Conservation (phyloP, 1,139 yeast species). For the Suhomyces panamericanus region DNA sequence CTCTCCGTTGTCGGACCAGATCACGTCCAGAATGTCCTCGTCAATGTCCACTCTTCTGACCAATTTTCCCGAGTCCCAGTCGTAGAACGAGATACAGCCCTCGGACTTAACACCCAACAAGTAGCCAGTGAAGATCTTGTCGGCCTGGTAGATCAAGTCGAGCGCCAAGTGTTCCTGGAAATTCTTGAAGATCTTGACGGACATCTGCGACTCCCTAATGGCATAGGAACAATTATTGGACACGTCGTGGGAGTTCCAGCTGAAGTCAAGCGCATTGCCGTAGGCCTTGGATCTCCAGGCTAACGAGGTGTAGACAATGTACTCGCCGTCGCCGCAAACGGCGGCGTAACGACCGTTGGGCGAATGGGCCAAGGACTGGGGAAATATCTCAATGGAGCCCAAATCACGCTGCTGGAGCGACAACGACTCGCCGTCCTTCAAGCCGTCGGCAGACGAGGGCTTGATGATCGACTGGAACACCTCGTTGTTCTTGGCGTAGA, state of each 20-base stretch:
- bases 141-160: conserved; percentile 73
- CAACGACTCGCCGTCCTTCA: conserved; percentile 79
- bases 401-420: conserved; percentile 81
- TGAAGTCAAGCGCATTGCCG: conserved; percentile 88
- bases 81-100: conserved; percentile 83
- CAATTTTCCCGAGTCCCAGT: conserved; percentile 85
- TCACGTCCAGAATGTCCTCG: conserved; percentile 70
- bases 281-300: conserved; percentile 98
- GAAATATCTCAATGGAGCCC: conserved; percentile 90
- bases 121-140: conserved; percentile 83
- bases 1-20: conserved; percentile 95
- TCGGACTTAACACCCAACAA: conserved; percentile 79
- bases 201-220: conserved; percentile 65
- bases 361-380: conserved; percentile 82
- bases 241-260: conserved; percentile 82
- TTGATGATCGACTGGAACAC: conserved; percentile 82
- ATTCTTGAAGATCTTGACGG: conserved; percentile 74
- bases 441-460: conserved; percentile 58
- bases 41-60: conserved; percentile 83
- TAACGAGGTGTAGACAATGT: conserved; percentile 90
- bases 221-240: conserved; percentile 76
- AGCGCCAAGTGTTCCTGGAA: conserved; percentile 74
- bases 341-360: conserved; percentile 98
- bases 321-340: conserved; percentile 97
- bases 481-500: conserved; percentile 90